These are phyloP conservation scores for Psilocybe azurescens DNA, from an alignment of 768 basidiomycete genomes.

Conservation along the genomic window DNA sequence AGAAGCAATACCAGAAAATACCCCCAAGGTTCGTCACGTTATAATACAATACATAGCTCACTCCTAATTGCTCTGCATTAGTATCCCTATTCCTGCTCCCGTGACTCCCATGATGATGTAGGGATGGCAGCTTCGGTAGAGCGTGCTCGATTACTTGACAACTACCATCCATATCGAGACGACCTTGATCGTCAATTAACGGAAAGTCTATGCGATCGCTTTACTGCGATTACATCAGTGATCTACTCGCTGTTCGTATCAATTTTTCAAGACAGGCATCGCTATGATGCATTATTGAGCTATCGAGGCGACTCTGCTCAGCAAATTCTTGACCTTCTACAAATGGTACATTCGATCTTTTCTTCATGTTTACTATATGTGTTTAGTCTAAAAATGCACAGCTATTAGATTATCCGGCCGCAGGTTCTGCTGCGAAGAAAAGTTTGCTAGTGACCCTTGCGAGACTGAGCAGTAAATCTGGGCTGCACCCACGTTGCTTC, in stretches of 20 bases:
- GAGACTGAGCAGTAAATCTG: conserved; percentile 29
- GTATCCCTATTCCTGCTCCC: neutral
- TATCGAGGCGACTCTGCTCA: conserved; percentile 17
- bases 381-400: neutral
- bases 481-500: conserved; percentile 33
- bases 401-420: conserved; percentile 24
- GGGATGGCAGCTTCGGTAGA: neutral
- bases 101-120: neutral
- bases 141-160: conserved; percentile 6
- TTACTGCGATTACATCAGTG: conserved; percentile 10
- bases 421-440: conserved; percentile 15
- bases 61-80: neutral
- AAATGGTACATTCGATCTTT: conserved; percentile 23
- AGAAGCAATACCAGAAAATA: neutral
- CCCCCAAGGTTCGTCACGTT: neutral
- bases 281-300: conserved; percentile 10
- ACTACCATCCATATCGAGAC: conserved; percentile 1
- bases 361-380: neutral
- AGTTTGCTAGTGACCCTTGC: conserved; percentile 25
- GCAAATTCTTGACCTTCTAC: conserved; percentile 28
- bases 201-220: conserved; percentile 4
- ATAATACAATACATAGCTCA: neutral
- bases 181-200: neutral
- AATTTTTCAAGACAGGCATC: conserved; percentile 9
- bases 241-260: conserved; percentile 16